Base-by-base conservation (phyloP, 345 rosid genomes). In the Clausena lansium region DNA sequence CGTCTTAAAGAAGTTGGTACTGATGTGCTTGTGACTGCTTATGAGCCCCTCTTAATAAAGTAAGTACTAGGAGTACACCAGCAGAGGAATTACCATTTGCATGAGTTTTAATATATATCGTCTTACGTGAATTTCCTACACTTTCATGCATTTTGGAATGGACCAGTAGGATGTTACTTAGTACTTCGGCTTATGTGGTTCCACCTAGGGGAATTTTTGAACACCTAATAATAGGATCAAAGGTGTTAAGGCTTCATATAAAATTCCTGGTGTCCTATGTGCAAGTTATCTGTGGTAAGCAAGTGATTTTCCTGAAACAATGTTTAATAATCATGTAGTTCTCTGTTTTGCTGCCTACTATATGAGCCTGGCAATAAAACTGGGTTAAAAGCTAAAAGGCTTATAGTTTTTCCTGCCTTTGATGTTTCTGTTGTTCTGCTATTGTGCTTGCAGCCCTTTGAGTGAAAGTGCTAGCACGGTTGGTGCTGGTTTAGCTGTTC, bases 1-100 rank as follows among this genome's bases (percentile, higher is more conserved):
- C 92, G 97, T 15, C 93, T 95, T 30, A 92, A 84, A 83, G 94
- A 84, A 85, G 96, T 84, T 77, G 85, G 71, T n/a, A 92, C 97
- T 47, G 97, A 95, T 87, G 91, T 86, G 65, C 85, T 95, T 6
- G 74, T 93, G 59, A 85, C 89, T 82, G 93, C 90, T 28, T 86
- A 92, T 72, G 97, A 95, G 76, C 97, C 98, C 52, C 52, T 88
- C 52, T 24, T 82, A 39, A 93, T 93, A 71, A 89, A 90, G 96
- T 91, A 83, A 90, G 90, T 78, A 65, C 2, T 9, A 28, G 7
- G 62, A 83, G 65, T 60, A 75, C 10, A 28, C 14, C 11, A 19
- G 20, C 36, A 19, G 27, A 28, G 76, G 36, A 69, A 25, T 45
- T 67, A 67, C 38, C 19, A 35, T 22, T 67, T 67, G 0, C 9